A percentile compares a stretch with the other conserved stretches of the same genome.
Conservation (phyloP, 1,284 basidiomycete species). For the Anthracocystis panici-leucophaei region DNA sequence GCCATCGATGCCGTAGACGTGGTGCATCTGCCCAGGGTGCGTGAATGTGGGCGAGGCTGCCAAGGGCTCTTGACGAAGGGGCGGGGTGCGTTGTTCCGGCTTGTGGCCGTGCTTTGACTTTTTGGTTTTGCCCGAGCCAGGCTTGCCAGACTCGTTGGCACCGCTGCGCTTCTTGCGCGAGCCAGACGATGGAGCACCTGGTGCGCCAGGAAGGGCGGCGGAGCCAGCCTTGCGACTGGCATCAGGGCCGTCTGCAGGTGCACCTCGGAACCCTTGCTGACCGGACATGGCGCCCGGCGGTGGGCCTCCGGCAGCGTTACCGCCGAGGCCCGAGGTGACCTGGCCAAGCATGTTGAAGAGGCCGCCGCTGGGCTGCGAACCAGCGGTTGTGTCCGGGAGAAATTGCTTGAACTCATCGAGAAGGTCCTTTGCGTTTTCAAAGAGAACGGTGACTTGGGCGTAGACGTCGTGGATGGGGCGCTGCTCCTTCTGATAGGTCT, state of each 20-base stretch:
- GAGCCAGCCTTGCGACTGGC: constrained; percentile 74
- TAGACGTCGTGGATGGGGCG: constrained; percentile 89
- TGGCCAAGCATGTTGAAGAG: constrained; percentile 71
- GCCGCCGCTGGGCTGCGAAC: constrained; percentile 64
- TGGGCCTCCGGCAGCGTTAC: constrained; percentile 17
- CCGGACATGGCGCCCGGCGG: constrained; percentile 40
- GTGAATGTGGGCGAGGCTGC: constrained; percentile 45
- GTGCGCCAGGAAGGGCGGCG: constrained; percentile 74
- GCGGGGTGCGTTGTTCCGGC: constrained; percentile 50
- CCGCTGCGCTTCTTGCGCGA: constrained; percentile 59
- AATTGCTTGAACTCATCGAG: constrained; percentile 97
- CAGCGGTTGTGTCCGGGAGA: constrained; percentile 77
- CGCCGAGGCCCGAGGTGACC: constrained; percentile 64
- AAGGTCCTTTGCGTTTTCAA: constrained; percentile 91
- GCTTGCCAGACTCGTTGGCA: constrained; percentile 46
- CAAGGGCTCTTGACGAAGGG: constrained; percentile 46
- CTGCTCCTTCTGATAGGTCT: constrained; percentile 96
- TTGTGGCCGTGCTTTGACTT: constrained; percentile 65
- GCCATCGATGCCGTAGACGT: constrained; percentile 61
- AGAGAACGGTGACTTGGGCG: constrained; percentile 89
- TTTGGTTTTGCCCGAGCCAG: constrained; percentile 54
- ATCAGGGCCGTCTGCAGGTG: constrained; percentile 61
- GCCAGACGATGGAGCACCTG: constrained; percentile 30
- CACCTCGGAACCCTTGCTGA: constrained; percentile 49
- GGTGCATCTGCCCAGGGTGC: constrained; percentile 48